Conservation (phyloP, 805 yeast species). For the Hanseniaspora valbyensis region DNA sequence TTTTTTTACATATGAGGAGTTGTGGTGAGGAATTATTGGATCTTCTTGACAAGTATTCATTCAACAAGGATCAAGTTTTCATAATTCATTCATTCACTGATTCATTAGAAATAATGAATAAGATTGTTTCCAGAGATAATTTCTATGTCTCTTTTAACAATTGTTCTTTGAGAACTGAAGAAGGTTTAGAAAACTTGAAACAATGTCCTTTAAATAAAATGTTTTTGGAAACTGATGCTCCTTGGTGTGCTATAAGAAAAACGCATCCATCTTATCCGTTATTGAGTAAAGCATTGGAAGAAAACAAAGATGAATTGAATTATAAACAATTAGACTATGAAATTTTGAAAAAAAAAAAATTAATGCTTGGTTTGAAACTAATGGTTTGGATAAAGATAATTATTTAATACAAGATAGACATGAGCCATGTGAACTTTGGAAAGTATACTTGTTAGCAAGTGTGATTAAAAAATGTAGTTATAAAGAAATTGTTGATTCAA, state of each 20-base stretch:
- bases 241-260: conserved; percentile 92
- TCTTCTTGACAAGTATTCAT: conserved; percentile 45
- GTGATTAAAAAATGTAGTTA: conserved; percentile 37
- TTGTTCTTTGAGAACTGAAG: conserved; percentile 63
- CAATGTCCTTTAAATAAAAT: conserved; percentile 68
- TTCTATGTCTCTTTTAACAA: conserved; percentile 76
- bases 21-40: conserved; percentile 69
- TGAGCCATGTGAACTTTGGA: conserved; percentile 81
- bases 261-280: conserved; percentile 53
- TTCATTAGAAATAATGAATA: conserved; percentile 47
- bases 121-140: conserved; percentile 30
- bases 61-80: conserved; percentile 40
- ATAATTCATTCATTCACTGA: conserved; percentile 97
- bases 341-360: conserved; percentile 10
- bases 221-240: conserved; percentile 90
- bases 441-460: conserved; percentile 62
- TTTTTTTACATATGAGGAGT: conserved; percentile 82
- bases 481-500: conserved; percentile 36
- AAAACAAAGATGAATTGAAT: conserved; percentile 24
- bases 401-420: conserved; percentile 67
- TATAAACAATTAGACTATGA: conserved; percentile 17
- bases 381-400: conserved; percentile 23
- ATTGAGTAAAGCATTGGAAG: conserved; percentile 56
- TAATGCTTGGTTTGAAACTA: conserved; percentile 14
- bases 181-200: conserved; percentile 24